phyloP scores from a whole-genome alignment of 306 rosid genomes.

The Dryas drummondii region DNA sequence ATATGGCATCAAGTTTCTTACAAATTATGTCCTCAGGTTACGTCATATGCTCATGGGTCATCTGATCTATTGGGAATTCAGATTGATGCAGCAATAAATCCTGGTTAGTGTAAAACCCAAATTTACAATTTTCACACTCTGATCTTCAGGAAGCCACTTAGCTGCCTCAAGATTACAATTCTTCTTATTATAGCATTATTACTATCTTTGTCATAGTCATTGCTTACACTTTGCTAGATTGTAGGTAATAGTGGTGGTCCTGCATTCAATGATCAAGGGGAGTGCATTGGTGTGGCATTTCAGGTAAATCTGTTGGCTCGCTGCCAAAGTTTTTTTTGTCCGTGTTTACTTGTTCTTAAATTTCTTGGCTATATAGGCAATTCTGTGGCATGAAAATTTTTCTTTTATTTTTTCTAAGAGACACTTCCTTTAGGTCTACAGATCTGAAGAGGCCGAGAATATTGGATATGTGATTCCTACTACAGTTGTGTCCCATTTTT shows the following conservation, averaged over 20 bases:
- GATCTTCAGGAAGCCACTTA: slow-evolving; percentile 4
- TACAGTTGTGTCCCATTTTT: slow-evolving; percentile 93
- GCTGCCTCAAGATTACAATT: slow-evolving; percentile 8
- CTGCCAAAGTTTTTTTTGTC: slow-evolving; percentile 21
- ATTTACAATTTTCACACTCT: not conserved
- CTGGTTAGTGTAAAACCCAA: slow-evolving; percentile 59
- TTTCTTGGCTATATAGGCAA: slow-evolving; percentile 3
- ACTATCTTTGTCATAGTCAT: slow-evolving; percentile 36
- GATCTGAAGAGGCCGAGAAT: slow-evolving; percentile 98
- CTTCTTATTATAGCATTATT: slow-evolving; percentile 6
- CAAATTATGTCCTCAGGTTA: slow-evolving; percentile 60
- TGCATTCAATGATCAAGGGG: slow-evolving; percentile 93
- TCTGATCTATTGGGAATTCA: slow-evolving; percentile 97
- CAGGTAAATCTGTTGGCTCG: slow-evolving; percentile 69
- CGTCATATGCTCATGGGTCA: slow-evolving; percentile 95
- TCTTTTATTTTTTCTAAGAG: slow-evolving; percentile 43
- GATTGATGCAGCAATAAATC: slow-evolving; percentile 98
- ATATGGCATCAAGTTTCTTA: not conserved
- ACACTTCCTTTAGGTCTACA: slow-evolving; percentile 82
- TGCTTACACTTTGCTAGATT: slow-evolving; percentile 46
- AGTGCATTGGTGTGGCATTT: slow-evolving; percentile 99
- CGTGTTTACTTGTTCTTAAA: slow-evolving; percentile 14
- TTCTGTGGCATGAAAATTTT: not conserved
- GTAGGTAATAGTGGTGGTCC: slow-evolving; percentile 99
- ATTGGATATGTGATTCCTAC: slow-evolving; percentile 98